Base-by-base conservation (phyloP, 1,139 yeast species). In the Debaryomyces robertsiae region DNA sequence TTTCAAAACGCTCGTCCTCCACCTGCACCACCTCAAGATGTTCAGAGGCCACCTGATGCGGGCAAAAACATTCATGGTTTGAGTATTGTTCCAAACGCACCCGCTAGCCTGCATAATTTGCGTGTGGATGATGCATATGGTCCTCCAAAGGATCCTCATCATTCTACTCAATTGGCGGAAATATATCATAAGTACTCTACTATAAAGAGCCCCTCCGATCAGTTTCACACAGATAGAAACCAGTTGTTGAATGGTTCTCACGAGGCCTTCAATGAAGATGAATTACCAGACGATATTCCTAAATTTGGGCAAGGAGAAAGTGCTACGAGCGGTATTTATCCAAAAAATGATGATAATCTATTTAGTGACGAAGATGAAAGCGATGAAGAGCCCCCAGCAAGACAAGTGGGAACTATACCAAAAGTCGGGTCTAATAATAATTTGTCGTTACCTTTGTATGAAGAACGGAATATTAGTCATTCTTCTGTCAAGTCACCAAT, bases 401-500 rank as follows among this genome's bases (percentile, higher is more conserved):
- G 63, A 41, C 57, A 57, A 38, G 52, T 66, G 27, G 69, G 67
- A 3, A 38, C 45, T 27, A 32, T 48, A 15, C 46, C 47, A 13
- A 41, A 32, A 30, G 32, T 32, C 6, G 45, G 45, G 5, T 45
- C 55, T 39, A 24, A 33, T 6, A 29, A 34, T 45, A 36, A 28
- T 13, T 41, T 54, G 30, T 43, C 50, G n/a, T 64, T 66, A 9
- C 73, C 73, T 10, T 45, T 52, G 18, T 53, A 54, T 32, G 54
- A 52, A 11, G 57, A 59, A 38, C 54, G 73, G 32, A 61, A 63
- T 49, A 61, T 67, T 41, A 65, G 73, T 42, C 59, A 66, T 46
- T 67, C 76, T 2, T 69, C 75, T 6, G 75, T 71, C 19, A 67
- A 65, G 38, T 68, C 75, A 1, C 77, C 78, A n/a, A 65, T 63